Base-by-base conservation (phyloP, 2,329 filamentous ascomycete genomes). In the Hypoxylon sp. region DNA sequence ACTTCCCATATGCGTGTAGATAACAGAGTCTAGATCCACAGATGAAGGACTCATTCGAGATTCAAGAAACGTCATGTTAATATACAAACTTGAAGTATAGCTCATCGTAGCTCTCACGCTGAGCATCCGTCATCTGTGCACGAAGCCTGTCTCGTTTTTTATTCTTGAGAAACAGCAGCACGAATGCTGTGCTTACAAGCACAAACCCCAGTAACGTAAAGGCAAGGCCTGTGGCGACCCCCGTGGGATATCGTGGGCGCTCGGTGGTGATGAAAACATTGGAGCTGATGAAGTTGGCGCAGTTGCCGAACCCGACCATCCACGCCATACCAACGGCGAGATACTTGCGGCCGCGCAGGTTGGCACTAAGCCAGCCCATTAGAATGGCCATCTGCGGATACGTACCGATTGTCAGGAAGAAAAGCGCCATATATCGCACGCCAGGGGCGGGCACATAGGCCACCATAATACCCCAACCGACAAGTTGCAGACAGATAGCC, bases 241-340 rank as follows among this genome's bases (percentile, higher is more conserved):
- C 80, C 0, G 76, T 77, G 1, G 72, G 73, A 59, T 80, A 82
- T 4, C 65, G 71, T 2, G 80, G 80, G 2, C 75, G 70, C 67
- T 82, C 73, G 2, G 56, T 61, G 8, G 72, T 74, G 65, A 82
- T 77, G 64, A 82, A 82, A 4, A 82, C 74, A 60, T 81, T 80
- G 24, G 75, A 73, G 3, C 76, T 76, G 6, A 82, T 73, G 53
- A 82, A 79, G 49, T 79, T 80, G 49, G 78, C 80, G 59, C 79
- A 80, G 68, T 82, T 82, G n/a, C 80, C 80, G 18, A 82, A 78
- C 2, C 79, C 79, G 2, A 78, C 72, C 70, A 79, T 77, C 69
- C 81, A 74, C 1, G 76, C 80, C 70, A 78, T 79, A 2, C 78
- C 79, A 5, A 82, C 74, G 4, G 78, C 78, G 20, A 80, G 77